Evolutionary conservation across 1,139 yeast genomes (phyloP).

Genomic region (Hansenula anomala): DNA sequence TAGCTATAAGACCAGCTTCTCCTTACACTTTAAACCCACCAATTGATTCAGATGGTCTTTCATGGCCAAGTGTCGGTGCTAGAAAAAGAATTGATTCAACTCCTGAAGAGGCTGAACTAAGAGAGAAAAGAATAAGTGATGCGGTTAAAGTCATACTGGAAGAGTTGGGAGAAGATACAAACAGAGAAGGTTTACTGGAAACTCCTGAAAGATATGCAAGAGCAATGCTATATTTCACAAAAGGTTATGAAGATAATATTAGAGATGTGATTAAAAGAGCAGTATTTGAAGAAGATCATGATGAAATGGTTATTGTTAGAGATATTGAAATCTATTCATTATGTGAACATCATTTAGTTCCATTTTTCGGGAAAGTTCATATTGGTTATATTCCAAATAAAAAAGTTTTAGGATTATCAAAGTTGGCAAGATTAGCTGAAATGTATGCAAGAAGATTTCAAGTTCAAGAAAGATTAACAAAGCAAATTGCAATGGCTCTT

Average conservation of each 20-base stretch:
- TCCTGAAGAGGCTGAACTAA: conserved; percentile 55
- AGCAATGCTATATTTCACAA: conserved; percentile 93
- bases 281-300: conserved; percentile 96
- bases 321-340: conserved; percentile 89
- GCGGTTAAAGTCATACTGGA: conserved; percentile 79
- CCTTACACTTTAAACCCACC: conserved; percentile 84
- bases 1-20: conserved; percentile 74
- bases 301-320: conserved; percentile 96
- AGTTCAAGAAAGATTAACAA: conserved; percentile 94
- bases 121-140: conserved; percentile 73
- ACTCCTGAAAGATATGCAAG: conserved; percentile 96
- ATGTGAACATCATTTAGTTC: conserved; percentile 97
- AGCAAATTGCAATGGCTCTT: conserved; percentile 95
- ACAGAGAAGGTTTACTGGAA: conserved; percentile 84
- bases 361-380: conserved; percentile 94
- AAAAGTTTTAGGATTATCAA: conserved; percentile 89
- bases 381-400: conserved; percentile 96
- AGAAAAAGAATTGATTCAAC: conserved; percentile 62
- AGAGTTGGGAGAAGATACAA: conserved; percentile 89
- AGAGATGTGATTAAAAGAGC: conserved; percentile 88
- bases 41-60: conserved; percentile 82
- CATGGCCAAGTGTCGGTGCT: conserved; percentile 95
- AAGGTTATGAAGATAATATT: conserved; percentile 92
- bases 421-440: conserved; percentile 92
- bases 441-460: conserved; percentile 95